Percentiles rank a stretch among this genome's conserved stretches.
phyloP scores from a whole-genome alignment of 345 rosid species.

The Salix exigua region DNA sequence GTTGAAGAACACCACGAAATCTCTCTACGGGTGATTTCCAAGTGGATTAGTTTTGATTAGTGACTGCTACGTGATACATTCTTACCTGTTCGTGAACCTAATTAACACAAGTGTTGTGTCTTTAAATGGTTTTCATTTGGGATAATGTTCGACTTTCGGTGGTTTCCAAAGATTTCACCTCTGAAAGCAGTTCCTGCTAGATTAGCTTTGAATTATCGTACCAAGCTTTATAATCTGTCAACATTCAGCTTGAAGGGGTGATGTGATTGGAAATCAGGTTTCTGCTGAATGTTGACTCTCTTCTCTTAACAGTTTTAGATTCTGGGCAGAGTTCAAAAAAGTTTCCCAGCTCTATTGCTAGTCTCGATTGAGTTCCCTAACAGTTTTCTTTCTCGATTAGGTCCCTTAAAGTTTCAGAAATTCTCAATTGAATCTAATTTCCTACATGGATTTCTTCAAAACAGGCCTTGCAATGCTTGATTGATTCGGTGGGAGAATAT shows the following conservation, averaged over 20 bases:
- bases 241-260: background rate
- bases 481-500: background rate
- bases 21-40: slow-evolving; percentile 54
- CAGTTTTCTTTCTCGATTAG: background rate
- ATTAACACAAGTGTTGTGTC: background rate
- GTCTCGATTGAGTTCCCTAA: background rate
- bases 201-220: background rate
- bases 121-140: background rate
- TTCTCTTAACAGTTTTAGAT: background rate
- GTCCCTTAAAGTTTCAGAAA: background rate
- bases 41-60: background rate
- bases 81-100: background rate
- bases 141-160: background rate
- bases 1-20: slow-evolving; percentile 54
- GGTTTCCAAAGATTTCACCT: background rate
- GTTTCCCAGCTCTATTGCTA: background rate
- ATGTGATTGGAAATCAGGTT: background rate
- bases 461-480: too few species aligned
- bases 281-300: background rate
- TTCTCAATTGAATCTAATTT: background rate
- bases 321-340: background rate
- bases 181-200: background rate
- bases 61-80: background rate
- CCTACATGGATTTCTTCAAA: background rate
- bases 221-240: background rate